phyloP scores from a whole-genome alignment of 176 grass and related monocot species.

The Ensete ventricosum region DNA sequence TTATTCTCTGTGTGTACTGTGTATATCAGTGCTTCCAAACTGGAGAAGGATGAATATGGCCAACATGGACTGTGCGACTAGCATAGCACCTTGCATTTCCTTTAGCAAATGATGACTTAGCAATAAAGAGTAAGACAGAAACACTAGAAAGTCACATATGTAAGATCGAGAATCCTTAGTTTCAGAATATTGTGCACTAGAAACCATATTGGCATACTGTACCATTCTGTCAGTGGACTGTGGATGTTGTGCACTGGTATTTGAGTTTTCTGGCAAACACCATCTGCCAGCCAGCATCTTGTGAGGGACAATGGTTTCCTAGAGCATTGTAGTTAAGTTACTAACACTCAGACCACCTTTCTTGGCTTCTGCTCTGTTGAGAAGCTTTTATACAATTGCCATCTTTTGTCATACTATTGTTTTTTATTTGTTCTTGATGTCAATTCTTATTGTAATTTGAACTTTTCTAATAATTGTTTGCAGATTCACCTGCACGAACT shows the following conservation, averaged over 20 bases:
- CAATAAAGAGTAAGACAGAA: background rate
- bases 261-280: no score
- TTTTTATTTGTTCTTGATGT: background rate
- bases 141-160: background rate
- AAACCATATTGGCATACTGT: no score
- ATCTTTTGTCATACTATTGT: background rate
- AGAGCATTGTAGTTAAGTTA: background rate
- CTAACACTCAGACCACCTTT: background rate
- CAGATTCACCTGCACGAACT: slow-evolving; percentile 79
- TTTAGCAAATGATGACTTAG: background rate
- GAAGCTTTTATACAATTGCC: background rate
- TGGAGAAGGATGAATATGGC: background rate
- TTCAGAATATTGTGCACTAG: no score
- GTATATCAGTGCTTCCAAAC: background rate
- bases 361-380: background rate
- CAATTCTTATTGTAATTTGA: background rate
- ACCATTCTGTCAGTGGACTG: no score
- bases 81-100: background rate
- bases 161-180: no score
- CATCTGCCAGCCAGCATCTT: no score
- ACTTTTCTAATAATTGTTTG: background rate
- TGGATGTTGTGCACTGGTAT: no score
- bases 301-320: no score
- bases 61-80: background rate
- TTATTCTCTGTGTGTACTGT: no score